These are phyloP conservation scores for Furcasterigmium furcatum DNA, from an alignment of 2,329 filamentous ascomycete species.

Conservation along the genomic window DNA sequence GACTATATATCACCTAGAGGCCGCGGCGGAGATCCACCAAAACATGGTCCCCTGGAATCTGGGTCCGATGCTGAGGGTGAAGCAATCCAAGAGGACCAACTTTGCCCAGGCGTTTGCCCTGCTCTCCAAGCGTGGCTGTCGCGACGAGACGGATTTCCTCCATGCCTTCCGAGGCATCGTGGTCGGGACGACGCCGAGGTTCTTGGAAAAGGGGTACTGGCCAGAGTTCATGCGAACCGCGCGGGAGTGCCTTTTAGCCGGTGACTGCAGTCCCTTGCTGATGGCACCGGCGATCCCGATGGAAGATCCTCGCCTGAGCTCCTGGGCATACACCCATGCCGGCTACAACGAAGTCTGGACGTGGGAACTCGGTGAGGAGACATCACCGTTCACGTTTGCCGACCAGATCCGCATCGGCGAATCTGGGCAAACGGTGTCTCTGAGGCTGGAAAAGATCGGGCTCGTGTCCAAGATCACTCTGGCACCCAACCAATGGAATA, in stretches of 20 bases:
- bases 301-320: background rate
- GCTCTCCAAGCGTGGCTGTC: background rate
- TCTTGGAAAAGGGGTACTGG: no score
- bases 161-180: background rate
- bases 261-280: background rate
- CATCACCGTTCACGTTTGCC: no score
- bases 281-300: background rate
- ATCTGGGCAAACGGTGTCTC: no score
- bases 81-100: background rate
- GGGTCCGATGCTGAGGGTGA: background rate
- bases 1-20: no score
- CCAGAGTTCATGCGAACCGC: background rate
- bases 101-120: background rate
- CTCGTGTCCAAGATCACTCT: no score
- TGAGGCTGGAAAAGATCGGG: no score
- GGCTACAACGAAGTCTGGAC: conserved; percentile 1
- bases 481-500: no score
- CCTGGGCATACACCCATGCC: no score
- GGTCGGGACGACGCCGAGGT: background rate
- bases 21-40: background rate
- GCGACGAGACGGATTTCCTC: background rate
- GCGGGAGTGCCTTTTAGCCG: background rate
- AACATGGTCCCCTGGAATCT: background rate
- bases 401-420: no score
- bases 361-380: background rate